Evolutionary conservation across 2,329 filamentous ascomycete species (phyloP).

Genomic region (Alternaria sp.): DNA sequence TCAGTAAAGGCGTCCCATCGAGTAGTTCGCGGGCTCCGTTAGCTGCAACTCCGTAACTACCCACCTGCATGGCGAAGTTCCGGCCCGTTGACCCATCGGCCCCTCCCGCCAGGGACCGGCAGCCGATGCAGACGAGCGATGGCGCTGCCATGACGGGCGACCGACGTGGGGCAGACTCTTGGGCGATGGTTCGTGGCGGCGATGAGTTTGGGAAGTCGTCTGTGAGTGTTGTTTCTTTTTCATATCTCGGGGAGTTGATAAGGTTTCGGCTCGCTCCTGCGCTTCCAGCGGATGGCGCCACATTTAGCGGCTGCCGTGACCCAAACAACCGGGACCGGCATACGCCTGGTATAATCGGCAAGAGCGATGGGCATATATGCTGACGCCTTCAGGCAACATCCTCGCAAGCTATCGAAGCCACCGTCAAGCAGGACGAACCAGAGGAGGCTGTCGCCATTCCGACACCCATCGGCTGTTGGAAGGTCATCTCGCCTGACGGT

Average conservation of each 20-base stretch:
- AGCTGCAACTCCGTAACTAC: slow-evolving; percentile 11
- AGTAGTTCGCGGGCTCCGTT: not conserved
- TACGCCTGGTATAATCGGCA: not conserved
- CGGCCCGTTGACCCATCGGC: slow-evolving; percentile 5
- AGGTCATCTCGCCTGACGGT: slow-evolving; percentile 31
- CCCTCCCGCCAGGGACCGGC: not conserved
- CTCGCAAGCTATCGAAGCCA: not conserved
- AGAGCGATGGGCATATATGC: slow-evolving; percentile 3
- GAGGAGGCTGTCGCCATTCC: slow-evolving; percentile 18
- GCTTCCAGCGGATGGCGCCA: too few species aligned
- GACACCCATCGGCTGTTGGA: slow-evolving; percentile 31
- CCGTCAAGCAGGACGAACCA: slow-evolving; percentile 5
- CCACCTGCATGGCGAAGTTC: slow-evolving; percentile 15
- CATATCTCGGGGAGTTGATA: slow-evolving; percentile 17
- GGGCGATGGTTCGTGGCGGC: not conserved
- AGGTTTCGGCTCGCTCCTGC: slow-evolving; percentile 16
- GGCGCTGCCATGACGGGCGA: slow-evolving; percentile 1
- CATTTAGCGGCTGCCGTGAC: not conserved
- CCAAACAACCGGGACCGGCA: slow-evolving; percentile 8
- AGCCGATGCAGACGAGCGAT: not conserved
- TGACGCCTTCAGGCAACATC: slow-evolving; percentile 10
- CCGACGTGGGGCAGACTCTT: slow-evolving; percentile 10
- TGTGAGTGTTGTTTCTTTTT: slow-evolving; percentile 11
- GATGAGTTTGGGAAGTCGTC: not conserved
- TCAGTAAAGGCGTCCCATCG: not conserved